Conservation (phyloP, 108 stramenopile species). For the Pseudonitzschia pungens region DNA sequence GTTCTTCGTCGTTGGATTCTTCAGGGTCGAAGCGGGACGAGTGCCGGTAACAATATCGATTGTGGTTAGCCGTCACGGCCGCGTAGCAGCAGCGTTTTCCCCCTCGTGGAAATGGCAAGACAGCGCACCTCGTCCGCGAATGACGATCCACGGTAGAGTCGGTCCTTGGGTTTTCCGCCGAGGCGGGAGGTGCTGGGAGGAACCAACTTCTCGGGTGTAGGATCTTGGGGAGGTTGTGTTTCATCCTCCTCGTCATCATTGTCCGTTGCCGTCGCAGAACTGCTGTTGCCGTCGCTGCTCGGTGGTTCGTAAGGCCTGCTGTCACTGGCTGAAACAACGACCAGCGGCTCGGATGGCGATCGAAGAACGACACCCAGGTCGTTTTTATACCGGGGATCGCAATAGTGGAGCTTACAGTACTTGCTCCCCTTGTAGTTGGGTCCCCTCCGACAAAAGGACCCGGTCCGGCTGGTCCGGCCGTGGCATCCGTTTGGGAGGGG, state of each 20-base stretch:
- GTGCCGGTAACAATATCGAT: constrained; percentile 49
- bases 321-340: too few relatives aligned
- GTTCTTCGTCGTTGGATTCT: too few relatives aligned
- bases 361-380: background rate
- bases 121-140: constrained; percentile 20
- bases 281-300: too few relatives aligned
- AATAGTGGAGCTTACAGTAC: constrained; percentile 49
- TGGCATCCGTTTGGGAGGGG: constrained; percentile 41
- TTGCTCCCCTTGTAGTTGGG: constrained; percentile 47
- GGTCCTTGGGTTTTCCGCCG: constrained; percentile 11
- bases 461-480: constrained; percentile 33
- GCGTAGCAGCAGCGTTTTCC: constrained; percentile 45
- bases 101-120: constrained; percentile 49
- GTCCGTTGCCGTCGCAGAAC: too few relatives aligned
- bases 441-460: constrained; percentile 35
- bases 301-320: too few relatives aligned
- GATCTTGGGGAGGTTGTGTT: too few relatives aligned
- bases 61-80: constrained; percentile 24
- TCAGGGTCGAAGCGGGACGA: background rate
- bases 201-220: too few relatives aligned
- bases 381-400: constrained; percentile 15
- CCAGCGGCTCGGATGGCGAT: too few relatives aligned
- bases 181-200: too few relatives aligned
- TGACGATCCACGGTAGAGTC: background rate
- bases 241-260: too few relatives aligned